Conservation (phyloP, 805 yeast genomes). For the Saturnispora bothae region DNA sequence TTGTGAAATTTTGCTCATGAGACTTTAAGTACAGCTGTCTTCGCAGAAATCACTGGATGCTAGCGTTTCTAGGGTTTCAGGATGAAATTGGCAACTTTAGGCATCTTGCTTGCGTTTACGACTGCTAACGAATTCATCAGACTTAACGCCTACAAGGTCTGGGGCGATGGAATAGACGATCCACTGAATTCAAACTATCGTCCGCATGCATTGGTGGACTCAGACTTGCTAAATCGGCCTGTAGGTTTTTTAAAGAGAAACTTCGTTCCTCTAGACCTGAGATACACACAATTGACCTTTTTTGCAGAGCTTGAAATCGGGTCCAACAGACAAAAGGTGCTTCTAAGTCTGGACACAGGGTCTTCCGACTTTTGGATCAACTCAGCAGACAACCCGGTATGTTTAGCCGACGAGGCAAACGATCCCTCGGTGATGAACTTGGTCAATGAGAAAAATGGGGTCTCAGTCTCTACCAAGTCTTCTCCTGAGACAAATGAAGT, state of each 20-base stretch:
- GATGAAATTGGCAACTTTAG: no score
- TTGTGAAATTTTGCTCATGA: no score
- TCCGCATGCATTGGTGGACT: neutral
- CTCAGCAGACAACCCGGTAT: conserved; percentile 4
- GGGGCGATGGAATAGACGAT: neutral
- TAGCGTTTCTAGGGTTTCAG: no score
- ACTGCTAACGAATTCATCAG: no score
- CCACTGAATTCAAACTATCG: neutral
- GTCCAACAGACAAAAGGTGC: conserved; percentile 39
- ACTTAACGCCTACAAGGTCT: neutral
- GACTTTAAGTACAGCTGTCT: no score
- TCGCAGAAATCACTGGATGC: no score
- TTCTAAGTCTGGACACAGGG: conserved; percentile 53
- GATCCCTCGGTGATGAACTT: neutral
- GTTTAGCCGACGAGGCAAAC: conserved; percentile 4
- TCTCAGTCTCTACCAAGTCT: neutral
- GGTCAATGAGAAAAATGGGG: neutral
- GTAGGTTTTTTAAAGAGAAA: neutral
- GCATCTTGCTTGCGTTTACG: no score
- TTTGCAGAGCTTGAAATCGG: conserved; percentile 38
- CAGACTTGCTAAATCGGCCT: neutral
- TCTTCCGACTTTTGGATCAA: conserved; percentile 59
- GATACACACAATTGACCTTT: conserved; percentile 18
- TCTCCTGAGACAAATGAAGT: neutral
- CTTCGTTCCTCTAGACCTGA: neutral